Conservation (phyloP, 2,329 filamentous ascomycete species). For the Nothomitra cinnamomea region DNA sequence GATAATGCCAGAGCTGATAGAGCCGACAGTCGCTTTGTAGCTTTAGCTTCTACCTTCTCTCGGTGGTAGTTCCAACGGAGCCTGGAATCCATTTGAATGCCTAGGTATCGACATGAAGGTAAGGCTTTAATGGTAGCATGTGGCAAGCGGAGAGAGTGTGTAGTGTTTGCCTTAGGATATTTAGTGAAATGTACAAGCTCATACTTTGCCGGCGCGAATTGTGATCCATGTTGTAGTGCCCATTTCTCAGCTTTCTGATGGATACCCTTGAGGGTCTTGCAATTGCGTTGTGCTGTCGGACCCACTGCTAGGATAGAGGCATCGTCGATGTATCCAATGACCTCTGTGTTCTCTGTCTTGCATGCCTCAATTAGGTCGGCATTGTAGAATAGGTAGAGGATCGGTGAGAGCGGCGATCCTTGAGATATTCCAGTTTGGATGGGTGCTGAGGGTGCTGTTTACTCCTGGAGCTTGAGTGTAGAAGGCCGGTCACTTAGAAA, state of each 20-base stretch:
- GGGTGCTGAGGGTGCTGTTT: conserved; percentile 6
- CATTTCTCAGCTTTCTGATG: conserved; percentile 10
- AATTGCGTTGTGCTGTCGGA: conserved; percentile 8
- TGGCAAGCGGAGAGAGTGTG: conserved; percentile 9
- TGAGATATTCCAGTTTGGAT: conserved; percentile 8
- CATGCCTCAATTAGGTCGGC: conserved; percentile 12
- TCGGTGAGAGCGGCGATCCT: conserved; percentile 13
- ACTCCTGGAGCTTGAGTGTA: conserved; percentile 10
- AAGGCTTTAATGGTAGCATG: conserved; percentile 8
- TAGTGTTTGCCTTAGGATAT: conserved; percentile 9
- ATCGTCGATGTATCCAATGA: conserved; percentile 9
- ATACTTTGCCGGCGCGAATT: conserved; percentile 14
- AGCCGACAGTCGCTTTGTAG: conserved; percentile 13
- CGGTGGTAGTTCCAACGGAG: conserved; percentile 14
- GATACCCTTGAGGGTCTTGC: conserved; percentile 10
- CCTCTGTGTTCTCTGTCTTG: conserved; percentile 5
- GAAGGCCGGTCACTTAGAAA: conserved; percentile 10
- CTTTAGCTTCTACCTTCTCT: conserved; percentile 11
- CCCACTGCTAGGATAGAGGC: conserved; percentile 6
- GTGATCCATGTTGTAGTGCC: conserved; percentile 11
- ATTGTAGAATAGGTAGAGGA: conserved; percentile 18
- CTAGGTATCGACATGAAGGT: conserved; percentile 12
- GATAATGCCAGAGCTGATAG: conserved; percentile 14
- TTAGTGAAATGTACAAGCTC: conserved; percentile 13
- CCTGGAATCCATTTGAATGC: conserved; percentile 13